phyloP scores from a whole-genome alignment of 257 asterid species.

The Fraxinus pennsylvanica region DNA sequence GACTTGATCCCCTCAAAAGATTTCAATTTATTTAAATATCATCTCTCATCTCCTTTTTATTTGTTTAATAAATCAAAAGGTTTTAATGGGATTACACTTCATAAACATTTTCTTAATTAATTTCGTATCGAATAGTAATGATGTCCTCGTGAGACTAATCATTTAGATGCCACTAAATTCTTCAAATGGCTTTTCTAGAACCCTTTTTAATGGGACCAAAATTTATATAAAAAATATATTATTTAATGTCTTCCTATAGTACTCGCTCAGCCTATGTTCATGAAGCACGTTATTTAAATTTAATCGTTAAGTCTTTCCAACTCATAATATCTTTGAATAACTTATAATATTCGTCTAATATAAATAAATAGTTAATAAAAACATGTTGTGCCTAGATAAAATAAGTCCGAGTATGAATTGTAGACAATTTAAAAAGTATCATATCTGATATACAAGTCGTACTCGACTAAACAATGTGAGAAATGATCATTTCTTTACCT shows the following conservation, averaged over 20 bases:
- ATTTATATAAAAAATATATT: no score
- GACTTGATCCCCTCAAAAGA: no score
- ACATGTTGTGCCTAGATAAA: no score
- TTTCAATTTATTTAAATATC: no score
- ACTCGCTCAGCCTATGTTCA: background rate
- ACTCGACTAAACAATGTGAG: no score
- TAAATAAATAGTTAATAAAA: no score
- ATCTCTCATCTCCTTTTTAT: background rate
- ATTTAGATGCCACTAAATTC: background rate
- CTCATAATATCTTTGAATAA: background rate
- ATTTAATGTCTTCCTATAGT: no score
- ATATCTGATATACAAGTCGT: no score
- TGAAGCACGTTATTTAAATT: background rate
- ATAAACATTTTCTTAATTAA: no score
- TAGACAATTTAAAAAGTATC: no score
- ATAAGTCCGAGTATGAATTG: no score
- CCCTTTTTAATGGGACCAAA: background rate
- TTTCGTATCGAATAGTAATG: background rate
- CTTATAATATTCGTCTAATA: background rate
- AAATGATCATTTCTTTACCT: no score
- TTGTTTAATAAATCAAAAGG: background rate
- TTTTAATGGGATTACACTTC: background rate
- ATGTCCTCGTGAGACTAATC: background rate
- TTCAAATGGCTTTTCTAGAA: background rate
- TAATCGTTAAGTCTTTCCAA: background rate